These are phyloP conservation scores for Trichoderma atrobrunneum DNA, from an alignment of 2,329 filamentous ascomycete species.

Conservation along the genomic window DNA sequence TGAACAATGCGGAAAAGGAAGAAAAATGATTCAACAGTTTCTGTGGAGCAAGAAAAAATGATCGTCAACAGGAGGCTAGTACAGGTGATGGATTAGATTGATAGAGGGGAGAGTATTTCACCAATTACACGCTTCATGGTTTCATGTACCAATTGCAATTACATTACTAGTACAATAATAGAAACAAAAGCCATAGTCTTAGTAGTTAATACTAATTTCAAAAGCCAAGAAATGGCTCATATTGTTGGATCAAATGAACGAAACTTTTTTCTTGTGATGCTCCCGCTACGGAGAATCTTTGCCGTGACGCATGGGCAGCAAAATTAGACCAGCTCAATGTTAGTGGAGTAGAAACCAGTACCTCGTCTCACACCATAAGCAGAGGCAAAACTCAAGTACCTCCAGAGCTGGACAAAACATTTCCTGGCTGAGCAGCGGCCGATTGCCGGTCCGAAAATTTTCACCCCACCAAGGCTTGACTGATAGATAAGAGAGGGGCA, in stretches of 20 bases:
- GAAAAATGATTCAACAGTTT: not conserved
- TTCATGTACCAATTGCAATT: not conserved
- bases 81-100: not conserved
- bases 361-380: not conserved
- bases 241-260: not conserved
- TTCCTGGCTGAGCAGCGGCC: slow-evolving; percentile 3
- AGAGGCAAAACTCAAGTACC: not conserved
- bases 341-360: not conserved
- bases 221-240: not conserved
- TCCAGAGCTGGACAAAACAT: not conserved
- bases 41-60: not conserved
- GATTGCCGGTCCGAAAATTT: slow-evolving; percentile 25
- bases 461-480: slow-evolving; percentile 18
- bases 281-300: not conserved
- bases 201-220: not conserved
- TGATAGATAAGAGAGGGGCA: slow-evolving; percentile 24
- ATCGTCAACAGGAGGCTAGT: not conserved
- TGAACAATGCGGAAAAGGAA: not conserved
- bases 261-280: not conserved
- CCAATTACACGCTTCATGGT: not conserved
- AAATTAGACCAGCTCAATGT: not conserved
- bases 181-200: not conserved
- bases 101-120: not conserved
- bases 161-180: not conserved
- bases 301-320: not conserved